Base-by-base conservation (phyloP, 2,329 filamentous ascomycete species). In the Botrytis porri region DNA sequence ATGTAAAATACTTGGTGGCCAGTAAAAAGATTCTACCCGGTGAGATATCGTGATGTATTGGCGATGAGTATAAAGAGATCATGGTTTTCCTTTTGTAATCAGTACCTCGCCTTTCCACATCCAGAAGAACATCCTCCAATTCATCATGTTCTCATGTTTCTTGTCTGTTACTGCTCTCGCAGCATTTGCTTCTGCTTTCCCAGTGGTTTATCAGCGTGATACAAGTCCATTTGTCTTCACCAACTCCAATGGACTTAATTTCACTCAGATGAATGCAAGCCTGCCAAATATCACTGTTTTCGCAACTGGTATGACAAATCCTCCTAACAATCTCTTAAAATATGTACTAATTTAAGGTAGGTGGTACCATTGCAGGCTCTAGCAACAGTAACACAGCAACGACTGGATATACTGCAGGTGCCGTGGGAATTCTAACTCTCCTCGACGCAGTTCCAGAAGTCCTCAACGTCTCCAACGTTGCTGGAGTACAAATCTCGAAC, bases 291-390 rank as follows among this genome's bases (percentile, higher is more conserved):
- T 78, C 6, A 78, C 77, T 4, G 76, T 78, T 25, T 78, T 78
- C 65, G 77, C 77, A 75, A 77, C 76, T 25, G 77, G 77, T 78
- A 74, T 35, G 54, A 39, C 18, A 32, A 32, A 18, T 5, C 0
- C 6, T 12, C 8, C 4, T 3, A 18, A 2, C 20, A 29, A 29
- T 32, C 25, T 25, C 1, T 39, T 51, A 0, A 1, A n/a, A 35
- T 43, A 3, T 29, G 8, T 25, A 63, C 41, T 71, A 43, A 73
- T 84, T 9, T 9, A n/a, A n/a, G 10, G 9, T 85, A 9, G 88
- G 88, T 25, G 88, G 88, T 51, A 90, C 88, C 16, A 90, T 90
- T 65, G 88, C 88, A 22, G 86, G 86, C 2, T 83, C 84, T 73
- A 85, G 84, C 1, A 80, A 79, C n/a, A 84, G 82, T 54, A 84